Evolutionary conservation across 106 monocot species (phyloP), one percentile per base, ranked within the genome.

Genomic region (Acorus calamus): DNA sequence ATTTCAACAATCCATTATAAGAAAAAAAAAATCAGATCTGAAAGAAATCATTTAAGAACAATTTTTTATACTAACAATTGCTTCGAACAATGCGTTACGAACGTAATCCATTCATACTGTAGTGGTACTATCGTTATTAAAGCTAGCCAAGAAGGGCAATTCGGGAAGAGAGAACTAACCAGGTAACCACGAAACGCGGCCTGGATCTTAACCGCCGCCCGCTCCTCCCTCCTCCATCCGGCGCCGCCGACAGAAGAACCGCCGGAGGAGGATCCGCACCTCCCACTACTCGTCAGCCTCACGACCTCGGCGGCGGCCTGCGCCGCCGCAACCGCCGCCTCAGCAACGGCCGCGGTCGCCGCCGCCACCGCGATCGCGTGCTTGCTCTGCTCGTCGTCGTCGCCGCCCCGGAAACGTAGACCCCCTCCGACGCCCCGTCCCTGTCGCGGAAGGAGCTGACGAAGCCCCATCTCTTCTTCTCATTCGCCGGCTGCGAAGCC

Each of bases 161-260:
- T n/a, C n/a, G n/a, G n/a, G n/a, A n/a, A n/a, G n/a, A n/a, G n/a
- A 51, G 14, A 51, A 42, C 70, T 64, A 14, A 94, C 94, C 86
- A 94, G 66, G 74, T 94, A 94, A 54, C 81, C 89, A 2, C 94
- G 70, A 53, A 89, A 89, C 2, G 86, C 81, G 53, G 94, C 68
- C 66, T 94, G 94, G 73, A 94, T 94, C 79, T 72, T 84, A 5
- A 89, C 53, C 5, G 81, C 89, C 2, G 94, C 86, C 66, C 50
- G 68, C 62, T 77, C 83, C 69, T 71, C 75, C 47, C 72, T 59
- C 69, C 66, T 88, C 61, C 62, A 6, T 3, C 45, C 66, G 5
- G 49, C 48, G 43, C 4, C 48, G 54, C 13, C 62, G 57, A n/a
- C n/a, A n/a, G n/a, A n/a, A n/a, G 10, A n/a, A n/a, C n/a, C n/a